Evolutionary conservation across 2,329 filamentous ascomycete species (phyloP).

Genomic region (Byssothecium circinans): DNA sequence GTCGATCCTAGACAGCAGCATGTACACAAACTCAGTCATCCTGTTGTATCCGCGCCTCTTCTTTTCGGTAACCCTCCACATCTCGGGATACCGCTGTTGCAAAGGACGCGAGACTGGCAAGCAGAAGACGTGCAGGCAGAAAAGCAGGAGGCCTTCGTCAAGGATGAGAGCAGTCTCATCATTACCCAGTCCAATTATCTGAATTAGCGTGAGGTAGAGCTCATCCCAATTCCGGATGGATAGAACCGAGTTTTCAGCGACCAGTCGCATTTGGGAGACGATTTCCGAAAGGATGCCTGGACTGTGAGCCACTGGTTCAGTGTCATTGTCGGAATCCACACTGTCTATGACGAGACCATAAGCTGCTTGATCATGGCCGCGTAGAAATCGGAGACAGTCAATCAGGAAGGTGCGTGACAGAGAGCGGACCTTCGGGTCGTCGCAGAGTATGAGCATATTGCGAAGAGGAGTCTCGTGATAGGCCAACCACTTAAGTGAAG

Average conservation of each 20-base stretch:
- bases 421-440: constrained; percentile 32
- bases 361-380: constrained; percentile 32
- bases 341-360: constrained; percentile 32
- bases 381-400: constrained; percentile 34
- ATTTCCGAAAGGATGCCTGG: constrained; percentile 24
- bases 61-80: constrained; percentile 34
- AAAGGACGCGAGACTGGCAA: constrained; percentile 26
- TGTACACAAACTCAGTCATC: constrained; percentile 33
- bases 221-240: constrained; percentile 40
- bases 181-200: constrained; percentile 32
- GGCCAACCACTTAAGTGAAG: constrained; percentile 64
- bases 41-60: constrained; percentile 30
- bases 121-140: constrained; percentile 33
- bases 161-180: constrained; percentile 32
- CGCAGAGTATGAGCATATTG: constrained; percentile 56
- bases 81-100: constrained; percentile 18
- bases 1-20: constrained; percentile 32
- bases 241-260: constrained; percentile 27
- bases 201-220: constrained; percentile 34
- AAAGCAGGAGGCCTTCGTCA: constrained; percentile 28
- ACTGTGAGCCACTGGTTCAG: constrained; percentile 12
- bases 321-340: constrained; percentile 34
- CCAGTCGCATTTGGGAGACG: constrained; percentile 18
- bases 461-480: constrained; percentile 60
- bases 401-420: constrained; percentile 33